Evolutionary conservation across 257 asterid genomes (phyloP).

Genomic region (Petunia secreta): DNA sequence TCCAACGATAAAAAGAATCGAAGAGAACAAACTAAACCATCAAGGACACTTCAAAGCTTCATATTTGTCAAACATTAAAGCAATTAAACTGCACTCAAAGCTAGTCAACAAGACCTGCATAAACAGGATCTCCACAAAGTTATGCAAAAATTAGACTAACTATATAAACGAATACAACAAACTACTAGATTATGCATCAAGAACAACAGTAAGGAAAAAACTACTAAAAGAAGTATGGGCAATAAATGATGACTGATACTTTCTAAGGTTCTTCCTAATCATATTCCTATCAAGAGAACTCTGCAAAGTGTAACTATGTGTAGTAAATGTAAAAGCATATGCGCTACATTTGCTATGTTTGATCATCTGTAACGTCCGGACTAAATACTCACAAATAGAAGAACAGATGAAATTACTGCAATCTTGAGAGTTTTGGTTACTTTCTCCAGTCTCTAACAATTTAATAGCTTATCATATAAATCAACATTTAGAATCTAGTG

Average conservation of each 20-base stretch:
- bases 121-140: background rate
- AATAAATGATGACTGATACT: no score
- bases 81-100: background rate
- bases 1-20: background rate
- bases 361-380: background rate
- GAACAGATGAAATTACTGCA: no score
- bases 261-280: no score
- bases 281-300: no score
- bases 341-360: background rate
- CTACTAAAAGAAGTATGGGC: no score
- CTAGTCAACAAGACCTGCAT: background rate
- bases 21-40: background rate
- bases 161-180: background rate
- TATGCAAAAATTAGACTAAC: background rate
- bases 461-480: background rate
- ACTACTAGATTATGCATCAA: background rate
- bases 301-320: no score
- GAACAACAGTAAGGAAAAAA: no score
- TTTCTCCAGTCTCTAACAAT: constrained; percentile 1
- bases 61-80: background rate
- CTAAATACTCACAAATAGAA: background rate
- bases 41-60: background rate
- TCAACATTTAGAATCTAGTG: background rate
- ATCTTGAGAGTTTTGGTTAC: background rate
- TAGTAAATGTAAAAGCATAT: background rate